These are phyloP conservation scores for Dioscorea zingiberensis DNA, from an alignment of 106 monocot genomes.

Conservation along the genomic window DNA sequence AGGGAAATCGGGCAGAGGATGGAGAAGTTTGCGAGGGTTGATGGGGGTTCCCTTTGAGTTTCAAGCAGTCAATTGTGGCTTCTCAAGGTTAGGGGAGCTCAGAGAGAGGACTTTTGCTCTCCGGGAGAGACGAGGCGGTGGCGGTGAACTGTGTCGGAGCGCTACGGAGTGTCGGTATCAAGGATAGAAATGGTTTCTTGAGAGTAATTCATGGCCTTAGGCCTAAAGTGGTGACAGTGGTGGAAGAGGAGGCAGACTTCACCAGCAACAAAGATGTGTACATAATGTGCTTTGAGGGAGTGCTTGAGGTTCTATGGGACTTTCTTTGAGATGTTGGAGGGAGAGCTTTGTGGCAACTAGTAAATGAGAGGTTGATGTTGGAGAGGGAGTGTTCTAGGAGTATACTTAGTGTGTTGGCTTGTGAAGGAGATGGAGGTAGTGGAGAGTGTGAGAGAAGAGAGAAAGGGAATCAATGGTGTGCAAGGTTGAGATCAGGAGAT, in stretches of 20 bases:
- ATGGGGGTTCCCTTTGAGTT: conserved; percentile 61
- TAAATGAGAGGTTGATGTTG: conserved; percentile 49
- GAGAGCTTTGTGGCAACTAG: conserved; percentile 52
- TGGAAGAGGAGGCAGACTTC: conserved; percentile 60
- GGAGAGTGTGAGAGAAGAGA: conserved; percentile 42
- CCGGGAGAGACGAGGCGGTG: conserved; percentile 33
- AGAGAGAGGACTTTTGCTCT: conserved; percentile 16
- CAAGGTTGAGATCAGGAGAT: conserved; percentile 16
- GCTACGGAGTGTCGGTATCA: conserved; percentile 12
- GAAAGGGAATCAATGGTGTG: conserved; percentile 38
- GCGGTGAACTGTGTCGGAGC: conserved; percentile 47
- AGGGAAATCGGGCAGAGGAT: conserved; percentile 43
- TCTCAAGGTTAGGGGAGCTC: conserved; percentile 12
- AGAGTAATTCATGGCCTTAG: conserved; percentile 10
- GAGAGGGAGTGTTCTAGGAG: conserved; percentile 49
- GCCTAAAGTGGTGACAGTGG: conserved; percentile 50
- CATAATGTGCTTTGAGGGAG: conserved; percentile 37
- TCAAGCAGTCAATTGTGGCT: conserved; percentile 10
- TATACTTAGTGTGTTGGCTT: conserved; percentile 36
- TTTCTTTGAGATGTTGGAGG: conserved; percentile 48
- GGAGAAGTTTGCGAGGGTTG: conserved; percentile 52
- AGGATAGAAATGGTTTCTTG: conserved; percentile 23
- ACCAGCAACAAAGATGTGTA: conserved; percentile 26
- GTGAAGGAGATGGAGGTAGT: conserved; percentile 5
- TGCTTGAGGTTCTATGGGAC: conserved; percentile 39